Evolutionary conservation across 176 grass and related monocot genomes (phyloP), one percentile per base, ranked within the genome.

Genomic region (Chrysopogon serrulatus): DNA sequence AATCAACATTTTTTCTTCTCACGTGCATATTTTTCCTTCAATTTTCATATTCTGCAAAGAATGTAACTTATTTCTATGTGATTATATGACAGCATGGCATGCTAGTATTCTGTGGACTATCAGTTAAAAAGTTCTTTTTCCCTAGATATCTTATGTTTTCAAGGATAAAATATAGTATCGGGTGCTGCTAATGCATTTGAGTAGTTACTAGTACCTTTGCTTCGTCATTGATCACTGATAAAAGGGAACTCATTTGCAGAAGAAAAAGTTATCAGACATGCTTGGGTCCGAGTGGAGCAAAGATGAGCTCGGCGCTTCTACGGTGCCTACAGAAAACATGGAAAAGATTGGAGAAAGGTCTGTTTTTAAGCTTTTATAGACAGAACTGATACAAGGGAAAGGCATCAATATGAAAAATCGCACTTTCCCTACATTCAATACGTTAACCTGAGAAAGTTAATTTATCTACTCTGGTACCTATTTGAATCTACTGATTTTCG

Each of bases 341-440:
- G 92, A 79, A 95, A 95, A 90, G 95, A 98, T 79, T 98, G 95
- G 95, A 95, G 72, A 88, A 98, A 98, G 88, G 92, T 95, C 56
- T 82, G 72, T 27, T 72, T 81, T 72, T 81, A 42, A 48, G 21
- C 68, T 68, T 7, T 49, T 28, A 1, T 35, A 30, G 62, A 24
- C 21, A 28, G 43, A 81, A 54, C 7, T 6, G 11, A 80, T 42
- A 53, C 28, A 35, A 35, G 18, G 47, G 5, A 67, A 24, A 51
- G 30, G 19, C 47, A 67, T 28, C 14, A 24, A 57, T 57, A 4
- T 68, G 11, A 35, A n/a, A n/a, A n/a, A 19, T 24, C 44, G 35
- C 51, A 57, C 67, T 64, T 61, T 27, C 42, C 24, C 11, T 82
- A 45, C 39, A 49, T 63, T 62, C 30, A 76, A 32, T 51, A 82